Evolutionary conservation across 1,284 basidiomycete genomes (phyloP).

Genomic region (Cutaneotrichosporon cavernicola): DNA sequence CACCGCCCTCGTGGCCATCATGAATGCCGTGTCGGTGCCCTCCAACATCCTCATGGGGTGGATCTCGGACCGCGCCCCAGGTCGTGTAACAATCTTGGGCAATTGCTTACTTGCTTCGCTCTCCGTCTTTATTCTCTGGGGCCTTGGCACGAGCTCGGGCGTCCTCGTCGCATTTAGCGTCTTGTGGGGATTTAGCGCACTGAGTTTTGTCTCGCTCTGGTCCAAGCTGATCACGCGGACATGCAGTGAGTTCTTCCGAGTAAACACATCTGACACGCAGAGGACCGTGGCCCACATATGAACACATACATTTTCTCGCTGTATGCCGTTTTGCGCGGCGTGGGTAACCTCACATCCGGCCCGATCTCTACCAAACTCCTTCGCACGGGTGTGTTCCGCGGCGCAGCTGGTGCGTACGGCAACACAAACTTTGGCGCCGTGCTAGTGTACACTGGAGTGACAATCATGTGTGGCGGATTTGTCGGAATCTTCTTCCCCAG

Average conservation of each 20-base stretch:
- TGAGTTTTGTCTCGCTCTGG: slow-evolving; percentile 42
- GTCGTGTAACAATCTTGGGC: slow-evolving; percentile 35
- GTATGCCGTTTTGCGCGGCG: slow-evolving; percentile 45
- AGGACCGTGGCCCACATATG: slow-evolving; percentile 40
- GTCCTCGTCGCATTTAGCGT: slow-evolving; percentile 36
- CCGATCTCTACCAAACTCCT: slow-evolving; percentile 42
- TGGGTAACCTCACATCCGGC: slow-evolving; percentile 49
- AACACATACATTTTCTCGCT: slow-evolving; percentile 42
- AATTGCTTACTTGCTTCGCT: slow-evolving; percentile 41
- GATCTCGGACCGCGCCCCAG: slow-evolving; percentile 42
- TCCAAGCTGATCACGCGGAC: slow-evolving; percentile 38
- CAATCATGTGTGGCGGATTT: slow-evolving; percentile 29
- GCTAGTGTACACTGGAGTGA: slow-evolving; percentile 32
- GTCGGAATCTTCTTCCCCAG: slow-evolving; percentile 23
- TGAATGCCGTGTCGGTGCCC: slow-evolving; percentile 41
- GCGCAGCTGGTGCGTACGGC: slow-evolving; percentile 45
- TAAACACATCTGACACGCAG: slow-evolving; percentile 1
- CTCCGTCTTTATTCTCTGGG: slow-evolving; percentile 51
- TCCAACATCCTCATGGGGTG: slow-evolving; percentile 45
- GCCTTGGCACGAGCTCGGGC: slow-evolving; percentile 40
- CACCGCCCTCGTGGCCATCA: slow-evolving; percentile 45
- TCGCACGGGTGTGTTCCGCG: slow-evolving; percentile 28
- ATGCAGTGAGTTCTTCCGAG: slow-evolving; percentile 19
- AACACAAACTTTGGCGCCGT: slow-evolving; percentile 38
- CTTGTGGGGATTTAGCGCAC: slow-evolving; percentile 36